Conservation (phyloP, 768 basidiomycete genomes). For the Hygrophorus russula region DNA sequence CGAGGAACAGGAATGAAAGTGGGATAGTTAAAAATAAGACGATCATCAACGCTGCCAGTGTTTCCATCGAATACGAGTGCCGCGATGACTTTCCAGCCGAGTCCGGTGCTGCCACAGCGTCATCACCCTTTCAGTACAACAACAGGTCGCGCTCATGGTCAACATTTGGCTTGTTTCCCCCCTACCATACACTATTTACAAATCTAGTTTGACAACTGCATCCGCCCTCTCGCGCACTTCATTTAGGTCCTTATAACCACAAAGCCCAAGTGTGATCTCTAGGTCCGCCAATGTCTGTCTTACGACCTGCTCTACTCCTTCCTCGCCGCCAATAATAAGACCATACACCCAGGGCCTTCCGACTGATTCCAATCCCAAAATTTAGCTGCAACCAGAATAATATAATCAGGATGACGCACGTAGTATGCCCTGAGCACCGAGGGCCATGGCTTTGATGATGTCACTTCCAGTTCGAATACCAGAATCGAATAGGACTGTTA, state of each 20-base stretch:
- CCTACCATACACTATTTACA: no score
- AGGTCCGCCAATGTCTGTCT: conserved; percentile 57
- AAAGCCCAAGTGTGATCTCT: conserved; percentile 50
- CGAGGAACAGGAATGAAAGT: no score
- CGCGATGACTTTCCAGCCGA: no score
- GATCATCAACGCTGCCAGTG: no score
- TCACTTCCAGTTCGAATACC: conserved; percentile 80
- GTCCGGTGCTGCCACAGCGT: no score
- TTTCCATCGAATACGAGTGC: no score
- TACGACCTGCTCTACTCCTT: conserved; percentile 67
- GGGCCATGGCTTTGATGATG: conserved; percentile 73
- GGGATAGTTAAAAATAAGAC: no score
- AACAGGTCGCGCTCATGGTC: no score
- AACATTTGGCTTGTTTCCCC: no score
- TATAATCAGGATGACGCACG: conserved; percentile 29
- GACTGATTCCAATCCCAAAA: conserved; percentile 25
- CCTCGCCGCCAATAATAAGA: conserved; percentile 55
- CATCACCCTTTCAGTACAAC: no score
- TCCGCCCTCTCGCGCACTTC: conserved; percentile 54
- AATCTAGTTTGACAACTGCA: conserved; percentile 18
- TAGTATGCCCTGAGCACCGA: conserved; percentile 76
- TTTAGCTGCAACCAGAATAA: background rate
- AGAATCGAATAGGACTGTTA: conserved; percentile 68
- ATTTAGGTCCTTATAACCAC: conserved; percentile 44
- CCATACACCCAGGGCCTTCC: conserved; percentile 72